Conservation (phyloP, 176 grass and related monocot species). For the Musa troglodytarum region DNA sequence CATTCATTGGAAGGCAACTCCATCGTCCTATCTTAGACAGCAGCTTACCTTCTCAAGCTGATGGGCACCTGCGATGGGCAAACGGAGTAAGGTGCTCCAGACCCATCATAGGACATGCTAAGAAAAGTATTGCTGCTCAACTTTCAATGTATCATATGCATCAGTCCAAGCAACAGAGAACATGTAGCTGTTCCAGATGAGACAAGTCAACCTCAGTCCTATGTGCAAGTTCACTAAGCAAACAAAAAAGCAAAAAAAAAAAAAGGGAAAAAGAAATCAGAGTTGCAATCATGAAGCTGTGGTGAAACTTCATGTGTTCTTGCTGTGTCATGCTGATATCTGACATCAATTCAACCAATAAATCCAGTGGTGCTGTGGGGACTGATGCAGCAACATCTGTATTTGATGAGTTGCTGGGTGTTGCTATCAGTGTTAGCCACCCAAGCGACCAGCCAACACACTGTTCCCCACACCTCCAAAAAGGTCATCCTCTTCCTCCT, state of each 20-base stretch:
- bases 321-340: conserved; percentile 1
- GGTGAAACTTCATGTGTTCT: not conserved
- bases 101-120: not conserved
- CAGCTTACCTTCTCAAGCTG: not conserved
- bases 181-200: too few relatives aligned
- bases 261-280: too few relatives aligned
- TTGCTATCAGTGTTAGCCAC: conserved; percentile 2
- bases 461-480: not conserved
- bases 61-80: not conserved
- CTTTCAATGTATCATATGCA: not conserved
- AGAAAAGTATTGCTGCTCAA: not conserved
- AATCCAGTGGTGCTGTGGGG: not conserved
- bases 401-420: not conserved
- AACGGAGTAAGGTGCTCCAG: not conserved
- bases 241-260: too few relatives aligned
- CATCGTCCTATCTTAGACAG: not conserved
- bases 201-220: too few relatives aligned
- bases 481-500: not conserved
- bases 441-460: conserved; percentile 2
- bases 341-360: not conserved
- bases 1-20: not conserved
- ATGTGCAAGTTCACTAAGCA: too few relatives aligned
- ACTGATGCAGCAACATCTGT: not conserved
- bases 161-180: too few relatives aligned
- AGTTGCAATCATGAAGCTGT: too few relatives aligned